Evolutionary conservation across 2,329 filamentous ascomycete species (phyloP).

Genomic region (Xylaria arbuscula): DNA sequence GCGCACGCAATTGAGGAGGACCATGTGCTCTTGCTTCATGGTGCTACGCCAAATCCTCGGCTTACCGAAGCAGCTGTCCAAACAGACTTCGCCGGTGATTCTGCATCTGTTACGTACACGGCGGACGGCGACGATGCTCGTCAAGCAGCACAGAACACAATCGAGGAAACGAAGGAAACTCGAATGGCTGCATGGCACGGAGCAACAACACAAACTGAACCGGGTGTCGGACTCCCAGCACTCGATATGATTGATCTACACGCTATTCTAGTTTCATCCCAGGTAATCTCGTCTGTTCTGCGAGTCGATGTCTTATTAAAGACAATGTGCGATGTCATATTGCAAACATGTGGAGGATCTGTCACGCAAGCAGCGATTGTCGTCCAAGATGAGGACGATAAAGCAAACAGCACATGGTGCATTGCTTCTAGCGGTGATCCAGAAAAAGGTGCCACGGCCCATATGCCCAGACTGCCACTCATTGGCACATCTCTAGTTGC

Average conservation of each 20-base stretch:
- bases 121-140: constrained; percentile 56
- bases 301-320: constrained; percentile 79
- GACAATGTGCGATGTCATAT: constrained; percentile 84
- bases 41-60: constrained; percentile 67
- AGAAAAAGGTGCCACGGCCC: constrained; percentile 74
- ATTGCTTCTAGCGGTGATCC: constrained; percentile 79
- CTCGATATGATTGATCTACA: constrained; percentile 87
- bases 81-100: constrained; percentile 74
- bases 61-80: constrained; percentile 74
- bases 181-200: constrained; percentile 73
- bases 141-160: constrained; percentile 57
- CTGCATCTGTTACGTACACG: constrained; percentile 63
- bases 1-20: constrained; percentile 74
- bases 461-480: constrained; percentile 73
- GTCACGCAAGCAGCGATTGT: constrained; percentile 79
- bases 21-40: constrained; percentile 74
- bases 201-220: constrained; percentile 68
- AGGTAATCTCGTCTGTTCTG: constrained; percentile 82
- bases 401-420: constrained; percentile 69
- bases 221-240: constrained; percentile 73
- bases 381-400: constrained; percentile 72
- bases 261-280: constrained; percentile 80
- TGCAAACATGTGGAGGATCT: constrained; percentile 78
- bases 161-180: constrained; percentile 65
- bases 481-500: constrained; percentile 75